phyloP scores from a whole-genome alignment of 768 basidiomycete genomes.

The Podaxis pistillaris region DNA sequence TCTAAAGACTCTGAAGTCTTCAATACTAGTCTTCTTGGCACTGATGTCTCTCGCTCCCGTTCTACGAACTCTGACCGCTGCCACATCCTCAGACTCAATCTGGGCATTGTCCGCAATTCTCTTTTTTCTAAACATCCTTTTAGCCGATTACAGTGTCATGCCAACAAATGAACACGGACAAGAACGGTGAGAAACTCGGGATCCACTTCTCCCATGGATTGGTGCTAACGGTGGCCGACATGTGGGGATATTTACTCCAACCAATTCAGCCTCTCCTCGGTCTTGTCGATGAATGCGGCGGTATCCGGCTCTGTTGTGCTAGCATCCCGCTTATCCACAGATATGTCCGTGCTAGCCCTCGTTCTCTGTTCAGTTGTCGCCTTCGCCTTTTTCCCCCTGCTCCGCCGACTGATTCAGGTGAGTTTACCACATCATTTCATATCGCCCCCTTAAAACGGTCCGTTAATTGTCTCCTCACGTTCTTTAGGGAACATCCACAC shows the following conservation, averaged over 20 bases:
- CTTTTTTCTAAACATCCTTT: constrained; percentile 75
- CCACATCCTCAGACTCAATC: constrained; percentile 95
- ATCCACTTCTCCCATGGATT: constrained; percentile 13
- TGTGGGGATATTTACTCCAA: constrained; percentile 15
- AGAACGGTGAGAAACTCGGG: constrained; percentile 50
- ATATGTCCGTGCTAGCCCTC: constrained; percentile 86
- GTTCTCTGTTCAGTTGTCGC: constrained; percentile 79
- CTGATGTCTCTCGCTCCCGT: constrained; percentile 91
- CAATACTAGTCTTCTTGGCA: constrained; percentile 83
- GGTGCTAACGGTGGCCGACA: constrained; percentile 4
- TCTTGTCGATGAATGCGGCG: constrained; percentile 87
- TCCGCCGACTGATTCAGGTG: constrained; percentile 74
- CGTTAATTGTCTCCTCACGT: constrained; percentile 4
- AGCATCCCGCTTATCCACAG: constrained; percentile 82
- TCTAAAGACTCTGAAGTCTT: constrained; percentile 73
- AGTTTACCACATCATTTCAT: constrained; percentile 19
- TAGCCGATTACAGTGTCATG: constrained; percentile 73
- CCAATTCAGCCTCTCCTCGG: constrained; percentile 66
- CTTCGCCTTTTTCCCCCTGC: constrained; percentile 82
- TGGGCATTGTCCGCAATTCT: constrained; percentile 91
- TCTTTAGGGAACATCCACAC: constrained; percentile 44
- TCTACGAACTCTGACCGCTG: constrained; percentile 86
- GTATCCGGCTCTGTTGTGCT: constrained; percentile 92
- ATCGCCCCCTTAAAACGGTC: constrained; percentile 14
- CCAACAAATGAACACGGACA: constrained; percentile 39